phyloP scores from a whole-genome alignment of 768 basidiomycete genomes.

The Pisolithus orientalis region DNA sequence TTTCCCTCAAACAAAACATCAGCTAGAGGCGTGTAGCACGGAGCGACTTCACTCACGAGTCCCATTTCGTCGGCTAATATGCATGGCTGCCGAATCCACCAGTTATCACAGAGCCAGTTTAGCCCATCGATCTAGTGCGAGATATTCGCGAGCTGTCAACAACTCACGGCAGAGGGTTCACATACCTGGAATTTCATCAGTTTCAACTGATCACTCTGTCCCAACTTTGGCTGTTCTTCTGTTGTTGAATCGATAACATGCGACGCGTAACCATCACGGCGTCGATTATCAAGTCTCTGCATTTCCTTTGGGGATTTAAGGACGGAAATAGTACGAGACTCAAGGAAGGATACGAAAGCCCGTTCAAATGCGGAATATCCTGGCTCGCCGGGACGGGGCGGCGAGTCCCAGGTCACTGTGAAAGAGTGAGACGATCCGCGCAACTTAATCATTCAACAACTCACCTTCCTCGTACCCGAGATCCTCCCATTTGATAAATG shows the following conservation, averaged over 20 bases:
- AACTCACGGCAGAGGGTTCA: conserved; percentile 5
- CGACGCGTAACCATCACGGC: conserved; percentile 47
- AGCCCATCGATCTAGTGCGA: conserved; percentile 61
- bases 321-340: conserved; percentile 55
- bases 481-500: conserved; percentile 90
- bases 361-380: conserved; percentile 57
- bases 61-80: conserved; percentile 99
- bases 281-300: conserved; percentile 45
- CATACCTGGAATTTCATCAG: conserved; percentile 86
- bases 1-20: conserved; percentile 52
- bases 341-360: conserved; percentile 65
- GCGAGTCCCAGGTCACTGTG: conserved; percentile 90
- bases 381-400: conserved; percentile 53
- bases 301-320: conserved; percentile 38
- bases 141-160: conserved; percentile 1
- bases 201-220: conserved; percentile 53
- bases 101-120: conserved; percentile 81
- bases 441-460: conserved; percentile 13
- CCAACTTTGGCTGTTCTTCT: conserved; percentile 57
- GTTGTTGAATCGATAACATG: conserved; percentile 35
- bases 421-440: conserved; percentile 2
- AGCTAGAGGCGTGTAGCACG: conserved; percentile 2
- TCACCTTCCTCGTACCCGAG: conserved; percentile 88
- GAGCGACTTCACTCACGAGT: conserved; percentile 41
- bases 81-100: conserved; percentile 80